phyloP scores from a whole-genome alignment of 2,329 filamentous ascomycete genomes.

The Scedosporium boydii region DNA sequence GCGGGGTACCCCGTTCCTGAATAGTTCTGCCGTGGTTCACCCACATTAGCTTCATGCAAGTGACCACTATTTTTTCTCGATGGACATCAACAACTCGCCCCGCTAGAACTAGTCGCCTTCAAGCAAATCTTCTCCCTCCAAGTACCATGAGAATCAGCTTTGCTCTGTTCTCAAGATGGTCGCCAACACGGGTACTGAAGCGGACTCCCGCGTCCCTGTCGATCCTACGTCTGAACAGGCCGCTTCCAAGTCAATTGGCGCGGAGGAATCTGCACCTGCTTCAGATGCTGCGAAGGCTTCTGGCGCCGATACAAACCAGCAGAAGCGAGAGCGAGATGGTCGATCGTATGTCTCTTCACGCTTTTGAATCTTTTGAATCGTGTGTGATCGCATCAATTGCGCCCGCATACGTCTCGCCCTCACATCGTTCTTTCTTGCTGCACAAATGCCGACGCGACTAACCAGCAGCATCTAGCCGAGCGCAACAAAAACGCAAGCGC shows the following conservation, averaged over 20 bases:
- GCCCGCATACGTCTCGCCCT: neutral
- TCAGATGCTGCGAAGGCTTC: neutral
- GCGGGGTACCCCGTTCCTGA: neutral
- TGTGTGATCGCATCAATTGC: no score
- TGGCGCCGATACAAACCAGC: neutral
- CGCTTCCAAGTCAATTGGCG: neutral
- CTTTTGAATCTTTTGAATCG: neutral
- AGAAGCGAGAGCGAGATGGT: neutral
- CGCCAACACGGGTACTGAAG: slow-evolving; percentile 1
- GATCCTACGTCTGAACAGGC: neutral
- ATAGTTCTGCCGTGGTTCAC: neutral
- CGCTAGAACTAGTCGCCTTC: neutral
- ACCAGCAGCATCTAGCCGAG: slow-evolving; percentile 1
- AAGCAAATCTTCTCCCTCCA: neutral
- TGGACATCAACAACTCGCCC: neutral
- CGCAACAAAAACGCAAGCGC: slow-evolving; percentile 2
- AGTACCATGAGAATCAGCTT: neutral
- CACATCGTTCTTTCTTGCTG: neutral
- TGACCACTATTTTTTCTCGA: neutral
- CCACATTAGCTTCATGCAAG: neutral
- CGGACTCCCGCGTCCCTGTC: neutral
- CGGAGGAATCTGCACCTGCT: slow-evolving; percentile 1
- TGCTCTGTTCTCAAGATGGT: slow-evolving; percentile 3
- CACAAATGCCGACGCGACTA: slow-evolving; percentile 3
- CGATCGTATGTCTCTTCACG: neutral